phyloP scores from a whole-genome alignment of 176 grass and related monocot species.

The Rhynchospora pubera region DNA sequence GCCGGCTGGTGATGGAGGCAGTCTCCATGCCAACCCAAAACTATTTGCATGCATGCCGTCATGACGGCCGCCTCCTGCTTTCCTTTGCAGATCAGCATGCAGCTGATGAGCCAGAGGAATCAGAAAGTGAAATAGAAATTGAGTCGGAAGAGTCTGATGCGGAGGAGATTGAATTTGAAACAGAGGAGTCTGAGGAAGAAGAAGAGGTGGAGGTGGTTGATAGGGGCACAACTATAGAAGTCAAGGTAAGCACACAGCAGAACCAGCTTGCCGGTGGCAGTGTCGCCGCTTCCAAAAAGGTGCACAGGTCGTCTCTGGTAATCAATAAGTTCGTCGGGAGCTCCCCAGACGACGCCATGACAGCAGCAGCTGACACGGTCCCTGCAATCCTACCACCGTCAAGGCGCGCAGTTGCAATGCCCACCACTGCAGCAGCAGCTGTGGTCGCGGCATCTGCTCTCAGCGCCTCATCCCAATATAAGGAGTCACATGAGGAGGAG shows the following conservation, averaged over 20 bases:
- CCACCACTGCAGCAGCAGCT: constrained; percentile 62
- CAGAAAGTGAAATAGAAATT: not conserved
- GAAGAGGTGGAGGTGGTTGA: constrained; percentile 95
- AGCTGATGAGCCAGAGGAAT: not conserved
- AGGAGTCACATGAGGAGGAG: constrained; percentile 8
- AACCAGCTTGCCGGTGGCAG: not conserved
- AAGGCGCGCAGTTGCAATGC: constrained; percentile 45
- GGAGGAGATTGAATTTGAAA: constrained; percentile 17
- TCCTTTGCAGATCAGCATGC: constrained; percentile 49
- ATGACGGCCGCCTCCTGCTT: constrained; percentile 62
- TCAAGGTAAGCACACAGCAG: constrained; percentile 85
- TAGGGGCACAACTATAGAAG: constrained; percentile 73
- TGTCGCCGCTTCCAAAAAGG: constrained; percentile 17
- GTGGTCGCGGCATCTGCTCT: constrained; percentile 35
- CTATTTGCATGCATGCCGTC: constrained; percentile 64
- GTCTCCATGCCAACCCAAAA: constrained; percentile 48
- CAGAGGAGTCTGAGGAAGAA: constrained; percentile 38
- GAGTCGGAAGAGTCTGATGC: constrained; percentile 11
- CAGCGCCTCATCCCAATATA: constrained; percentile 14
- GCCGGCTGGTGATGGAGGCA: constrained; percentile 71
- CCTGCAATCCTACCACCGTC: not conserved
- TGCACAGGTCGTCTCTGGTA: constrained; percentile 75
- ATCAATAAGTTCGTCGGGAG: constrained; percentile 99
- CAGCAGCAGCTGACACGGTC: not conserved
- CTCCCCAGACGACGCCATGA: constrained; percentile 32